Evolutionary conservation across 2,329 filamentous ascomycete genomes (phyloP).

Genomic region (Leptosphaerulina australis): DNA sequence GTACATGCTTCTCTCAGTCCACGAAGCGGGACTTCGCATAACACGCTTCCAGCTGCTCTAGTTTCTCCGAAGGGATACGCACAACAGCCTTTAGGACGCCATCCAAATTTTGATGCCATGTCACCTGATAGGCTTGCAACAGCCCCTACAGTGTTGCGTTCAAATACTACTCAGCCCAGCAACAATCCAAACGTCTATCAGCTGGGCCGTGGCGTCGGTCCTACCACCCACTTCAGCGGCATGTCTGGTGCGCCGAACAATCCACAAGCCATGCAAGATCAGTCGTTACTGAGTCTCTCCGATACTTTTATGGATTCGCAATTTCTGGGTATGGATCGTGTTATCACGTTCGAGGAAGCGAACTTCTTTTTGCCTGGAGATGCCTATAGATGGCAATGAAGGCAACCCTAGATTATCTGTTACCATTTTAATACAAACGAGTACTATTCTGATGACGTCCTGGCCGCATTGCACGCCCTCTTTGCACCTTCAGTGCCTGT

Average conservation of each 20-base stretch:
- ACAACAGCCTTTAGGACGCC: constrained; percentile 2
- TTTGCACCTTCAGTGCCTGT: neutral
- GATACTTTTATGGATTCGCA: constrained; percentile 44
- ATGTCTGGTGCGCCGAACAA: constrained; percentile 4
- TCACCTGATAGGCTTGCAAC: neutral
- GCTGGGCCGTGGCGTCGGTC: neutral
- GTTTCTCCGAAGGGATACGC: constrained; percentile 11
- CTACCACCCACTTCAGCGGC: constrained; percentile 1
- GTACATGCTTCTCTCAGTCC: constrained; percentile 25
- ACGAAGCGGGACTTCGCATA: constrained; percentile 13
- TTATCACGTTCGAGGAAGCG: constrained; percentile 46
- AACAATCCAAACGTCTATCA: constrained; percentile 13
- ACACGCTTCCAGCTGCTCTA: constrained; percentile 1
- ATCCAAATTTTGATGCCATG: neutral
- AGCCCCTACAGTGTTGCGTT: neutral
- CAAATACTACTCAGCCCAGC: neutral
- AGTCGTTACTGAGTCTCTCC: constrained; percentile 37
- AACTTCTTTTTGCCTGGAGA: constrained; percentile 44
- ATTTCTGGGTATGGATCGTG: constrained; percentile 43
- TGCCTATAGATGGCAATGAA: constrained; percentile 35
- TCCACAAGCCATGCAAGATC: constrained; percentile 34
- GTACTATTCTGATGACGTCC: neutral
- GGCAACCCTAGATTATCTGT: neutral
- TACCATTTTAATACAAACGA: neutral
- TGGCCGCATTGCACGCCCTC: neutral